These are phyloP conservation scores for Sextonia rubra DNA, from an alignment of 164 flowering plant genomes.

Conservation along the genomic window DNA sequence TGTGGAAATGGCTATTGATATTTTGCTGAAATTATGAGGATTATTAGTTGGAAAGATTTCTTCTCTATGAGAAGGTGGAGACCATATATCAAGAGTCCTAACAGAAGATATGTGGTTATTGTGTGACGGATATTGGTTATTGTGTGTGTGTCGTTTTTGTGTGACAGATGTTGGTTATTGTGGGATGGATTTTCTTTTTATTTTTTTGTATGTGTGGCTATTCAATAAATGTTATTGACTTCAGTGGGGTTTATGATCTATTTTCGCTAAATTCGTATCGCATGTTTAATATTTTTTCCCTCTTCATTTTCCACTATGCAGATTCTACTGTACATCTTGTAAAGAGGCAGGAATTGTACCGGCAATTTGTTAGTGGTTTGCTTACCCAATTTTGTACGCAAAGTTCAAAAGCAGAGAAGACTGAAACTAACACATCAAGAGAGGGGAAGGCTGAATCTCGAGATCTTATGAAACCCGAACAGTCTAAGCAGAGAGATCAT, in stretches of 20 bases:
- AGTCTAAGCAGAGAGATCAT: constrained; percentile 7
- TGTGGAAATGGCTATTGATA: too few relatives aligned
- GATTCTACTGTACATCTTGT: constrained; percentile 18
- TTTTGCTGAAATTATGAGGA: too few relatives aligned
- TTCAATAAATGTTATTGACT: not conserved
- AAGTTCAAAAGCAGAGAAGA: constrained; percentile 32
- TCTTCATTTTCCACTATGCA: not conserved
- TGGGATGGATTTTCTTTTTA: too few relatives aligned
- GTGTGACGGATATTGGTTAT: too few relatives aligned
- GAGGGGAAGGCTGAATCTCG: constrained; percentile 22
- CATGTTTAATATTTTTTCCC: not conserved
- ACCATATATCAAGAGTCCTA: too few relatives aligned
- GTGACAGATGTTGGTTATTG: too few relatives aligned
- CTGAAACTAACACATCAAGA: constrained; percentile 10
- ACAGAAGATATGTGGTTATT: too few relatives aligned
- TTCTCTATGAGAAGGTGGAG: too few relatives aligned
- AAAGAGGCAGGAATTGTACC: constrained; percentile 28
- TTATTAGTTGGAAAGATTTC: too few relatives aligned
- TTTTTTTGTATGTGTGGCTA: too few relatives aligned
- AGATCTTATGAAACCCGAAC: constrained; percentile 4
- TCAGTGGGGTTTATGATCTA: not conserved
- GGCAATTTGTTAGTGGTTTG: constrained; percentile 24
- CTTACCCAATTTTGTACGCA: constrained; percentile 36
- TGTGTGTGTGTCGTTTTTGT: too few relatives aligned
- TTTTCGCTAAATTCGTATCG: not conserved